These are phyloP conservation scores for Fraxinus dipetala DNA, from an alignment of 305 asterid genomes.

Conservation along the genomic window DNA sequence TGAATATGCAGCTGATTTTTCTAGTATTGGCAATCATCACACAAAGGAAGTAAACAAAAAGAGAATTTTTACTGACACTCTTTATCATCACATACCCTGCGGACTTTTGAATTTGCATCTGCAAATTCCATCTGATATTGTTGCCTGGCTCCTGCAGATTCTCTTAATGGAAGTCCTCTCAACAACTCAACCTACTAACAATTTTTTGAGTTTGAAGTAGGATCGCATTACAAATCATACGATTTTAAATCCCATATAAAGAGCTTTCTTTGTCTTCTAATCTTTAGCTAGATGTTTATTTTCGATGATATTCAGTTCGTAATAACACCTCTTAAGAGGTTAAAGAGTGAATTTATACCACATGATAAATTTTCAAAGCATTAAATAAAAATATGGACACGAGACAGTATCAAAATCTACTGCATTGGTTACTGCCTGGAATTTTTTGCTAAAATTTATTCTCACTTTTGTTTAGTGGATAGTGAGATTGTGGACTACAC, in stretches of 20 bases:
- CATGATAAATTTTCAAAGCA: background rate
- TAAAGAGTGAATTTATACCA: background rate
- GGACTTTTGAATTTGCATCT: background rate
- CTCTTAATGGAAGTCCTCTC: background rate
- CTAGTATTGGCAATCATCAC: slow-evolving; percentile 19
- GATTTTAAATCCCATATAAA: background rate
- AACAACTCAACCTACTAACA: background rate
- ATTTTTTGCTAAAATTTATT: background rate
- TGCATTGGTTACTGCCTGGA: background rate
- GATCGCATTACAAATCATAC: background rate
- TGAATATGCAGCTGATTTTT: background rate
- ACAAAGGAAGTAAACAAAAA: slow-evolving; percentile 23
- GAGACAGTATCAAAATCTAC: background rate
- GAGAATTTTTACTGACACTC: slow-evolving; percentile 24
- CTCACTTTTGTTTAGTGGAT: background rate
- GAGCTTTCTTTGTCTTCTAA: background rate
- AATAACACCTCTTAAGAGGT: background rate
- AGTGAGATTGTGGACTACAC: background rate
- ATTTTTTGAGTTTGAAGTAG: background rate
- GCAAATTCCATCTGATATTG: slow-evolving; percentile 22
- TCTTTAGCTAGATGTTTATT: background rate
- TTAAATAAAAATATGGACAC: background rate
- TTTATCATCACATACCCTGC: slow-evolving; percentile 20
- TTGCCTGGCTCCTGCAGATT: slow-evolving; percentile 1
- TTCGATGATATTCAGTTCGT: background rate